A percentile compares a stretch with the other conserved stretches of the same genome.
These are phyloP conservation scores for Russula foetens DNA, from an alignment of 768 basidiomycete genomes.

Conservation along the genomic window DNA sequence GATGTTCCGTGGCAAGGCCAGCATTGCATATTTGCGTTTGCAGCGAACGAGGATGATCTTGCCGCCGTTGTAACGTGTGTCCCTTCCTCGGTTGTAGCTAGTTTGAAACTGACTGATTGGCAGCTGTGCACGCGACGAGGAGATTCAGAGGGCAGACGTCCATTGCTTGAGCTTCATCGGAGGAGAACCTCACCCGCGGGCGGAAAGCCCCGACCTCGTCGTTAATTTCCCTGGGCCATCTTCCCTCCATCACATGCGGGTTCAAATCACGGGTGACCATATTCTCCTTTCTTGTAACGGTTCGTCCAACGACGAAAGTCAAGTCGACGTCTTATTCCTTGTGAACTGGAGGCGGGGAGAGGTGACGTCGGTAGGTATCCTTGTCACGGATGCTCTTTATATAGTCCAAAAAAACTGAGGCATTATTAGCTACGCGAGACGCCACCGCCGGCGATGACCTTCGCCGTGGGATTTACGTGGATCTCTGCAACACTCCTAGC, in stretches of 20 bases:
- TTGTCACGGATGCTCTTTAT: background rate
- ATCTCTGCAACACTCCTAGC: constrained; percentile 1
- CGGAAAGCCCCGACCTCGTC: background rate
- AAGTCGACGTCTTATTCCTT: constrained; percentile 1
- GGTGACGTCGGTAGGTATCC: background rate
- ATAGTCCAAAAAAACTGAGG: background rate
- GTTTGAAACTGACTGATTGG: background rate
- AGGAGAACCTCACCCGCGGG: background rate
- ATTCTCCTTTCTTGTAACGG: constrained; percentile 2
- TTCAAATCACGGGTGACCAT: constrained; percentile 1
- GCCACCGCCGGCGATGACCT: constrained; percentile 1
- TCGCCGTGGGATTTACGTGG: background rate
- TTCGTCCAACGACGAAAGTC: background rate
- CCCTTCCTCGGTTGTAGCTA: background rate
- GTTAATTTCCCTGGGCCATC: background rate
- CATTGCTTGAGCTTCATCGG: background rate
- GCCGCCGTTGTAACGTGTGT: background rate
- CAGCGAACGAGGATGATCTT: constrained; percentile 1
- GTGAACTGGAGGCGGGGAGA: background rate
- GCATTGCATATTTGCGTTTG: constrained; percentile 2
- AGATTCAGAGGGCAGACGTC: background rate
- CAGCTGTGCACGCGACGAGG: constrained; percentile 6
- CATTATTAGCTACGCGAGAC: background rate
- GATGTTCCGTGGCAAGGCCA: background rate
- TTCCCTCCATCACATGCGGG: constrained; percentile 1